Conservation (phyloP, 1,139 yeast species). For the Wickerhamomyces sp. region DNA sequence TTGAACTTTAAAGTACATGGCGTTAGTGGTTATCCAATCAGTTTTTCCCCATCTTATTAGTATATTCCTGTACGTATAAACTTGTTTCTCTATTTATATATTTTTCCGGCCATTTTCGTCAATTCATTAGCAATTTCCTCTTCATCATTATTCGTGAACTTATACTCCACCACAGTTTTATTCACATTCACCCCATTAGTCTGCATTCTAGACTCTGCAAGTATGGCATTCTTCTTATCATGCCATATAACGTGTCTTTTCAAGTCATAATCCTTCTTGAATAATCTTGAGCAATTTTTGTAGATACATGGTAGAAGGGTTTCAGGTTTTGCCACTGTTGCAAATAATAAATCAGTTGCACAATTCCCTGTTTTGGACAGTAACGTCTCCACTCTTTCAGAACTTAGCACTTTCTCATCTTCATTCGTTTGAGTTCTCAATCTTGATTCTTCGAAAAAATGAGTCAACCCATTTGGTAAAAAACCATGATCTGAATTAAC, state of each 20-base stretch:
- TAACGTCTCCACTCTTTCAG: slow-evolving; percentile 18
- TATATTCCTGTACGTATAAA: too few relatives aligned
- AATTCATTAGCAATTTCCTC: too few relatives aligned
- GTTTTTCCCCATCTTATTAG: too few relatives aligned
- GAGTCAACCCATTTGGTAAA: slow-evolving; percentile 15
- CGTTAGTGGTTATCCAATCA: neutral
- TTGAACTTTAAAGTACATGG: slow-evolving; percentile 24
- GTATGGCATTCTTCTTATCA: slow-evolving; percentile 28
- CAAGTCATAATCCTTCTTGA: slow-evolving; percentile 43
- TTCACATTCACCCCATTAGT: too few relatives aligned
- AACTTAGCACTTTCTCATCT: slow-evolving; percentile 3
- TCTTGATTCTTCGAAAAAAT: neutral
- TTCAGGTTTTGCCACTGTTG: slow-evolving; percentile 33
- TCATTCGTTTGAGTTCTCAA: neutral
- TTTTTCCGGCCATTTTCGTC: too few relatives aligned
- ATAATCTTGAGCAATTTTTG: slow-evolving; percentile 41
- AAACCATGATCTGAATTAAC: slow-evolving; percentile 33
- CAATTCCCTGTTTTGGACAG: slow-evolving; percentile 18
- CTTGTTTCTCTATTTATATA: too few relatives aligned
- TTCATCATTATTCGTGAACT: too few relatives aligned
- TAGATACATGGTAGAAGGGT: slow-evolving; percentile 41
- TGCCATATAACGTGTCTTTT: slow-evolving; percentile 55
- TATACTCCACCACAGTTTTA: too few relatives aligned
- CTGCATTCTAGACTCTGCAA: too few relatives aligned
- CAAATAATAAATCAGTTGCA: slow-evolving; percentile 29